Evolutionary conservation across 805 yeast species (phyloP), one percentile per base, ranked within the genome.

Genomic region (Starmerella apis): DNA sequence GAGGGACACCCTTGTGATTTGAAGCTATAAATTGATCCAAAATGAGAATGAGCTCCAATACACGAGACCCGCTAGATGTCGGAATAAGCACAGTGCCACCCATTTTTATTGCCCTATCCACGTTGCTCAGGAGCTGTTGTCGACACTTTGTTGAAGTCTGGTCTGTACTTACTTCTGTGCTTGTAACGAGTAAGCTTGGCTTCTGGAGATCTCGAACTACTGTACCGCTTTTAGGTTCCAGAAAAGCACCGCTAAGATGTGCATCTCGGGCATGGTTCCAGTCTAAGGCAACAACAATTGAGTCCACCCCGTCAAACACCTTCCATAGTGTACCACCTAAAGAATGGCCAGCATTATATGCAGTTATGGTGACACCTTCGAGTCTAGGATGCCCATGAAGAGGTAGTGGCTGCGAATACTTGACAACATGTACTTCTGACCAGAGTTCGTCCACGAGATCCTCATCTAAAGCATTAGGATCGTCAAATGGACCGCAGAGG

Each of bases 211-310:
- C 63, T 36, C 76, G 74, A 0, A 84, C 72, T n/a, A 79, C 67
- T 1, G 86, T 77, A 10, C 87, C 86, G 25, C 72, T 70, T 52
- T 60, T 63, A 2, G 60, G 49, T 43, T 78, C 77, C 35, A 81
- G 62, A 18, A 84, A 72, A 3, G 92, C 83, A 25, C 87, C 80
- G 54, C 81, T 83, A 47, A 92, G 67, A 58, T 87, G 87, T 0
- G 85, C 75, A 61, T 90, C 97, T 56, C 79, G 80, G 1, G 96
- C 81, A 63, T 92, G 97, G 64, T 88, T 90, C 97, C 97, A 92
- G 41, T 83, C 79, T 1, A 92, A 87, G 0, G 95, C 94, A 64
- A 86, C 86, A 2, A 90, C 70, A n/a, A 88, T 69, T 55, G 81
- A 81, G 57, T 90, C 96, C 16, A 80, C 76, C 53, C 82, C 79